Evolutionary conservation across 805 yeast species (phyloP), one percentile per base, ranked within the genome.

Genomic region (Saturnispora hagleri): DNA sequence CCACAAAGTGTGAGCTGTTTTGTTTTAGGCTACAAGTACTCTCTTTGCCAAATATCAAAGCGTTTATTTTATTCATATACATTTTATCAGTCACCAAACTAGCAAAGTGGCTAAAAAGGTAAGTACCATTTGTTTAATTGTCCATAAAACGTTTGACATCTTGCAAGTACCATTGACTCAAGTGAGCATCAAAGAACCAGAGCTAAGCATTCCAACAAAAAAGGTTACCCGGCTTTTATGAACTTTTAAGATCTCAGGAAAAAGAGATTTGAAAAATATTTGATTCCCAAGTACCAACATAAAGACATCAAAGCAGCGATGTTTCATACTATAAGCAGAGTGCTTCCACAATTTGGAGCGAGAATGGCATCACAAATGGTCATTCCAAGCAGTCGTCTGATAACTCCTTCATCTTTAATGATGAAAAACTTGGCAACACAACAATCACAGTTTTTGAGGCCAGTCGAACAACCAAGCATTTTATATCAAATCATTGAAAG

Each of bases 281-380:
- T 4, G 22, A 38, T 18, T n/a, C 15, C 4, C 13, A 20, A 9
- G 12, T 18, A 18, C 24, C 22, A 17, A 18, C 18, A 17, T 9
- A 10, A 10, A 38, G 42, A 18, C 42, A 38, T 38, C 13, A 8
- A 38, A 38, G 24, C 9, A 28, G 41, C 4, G 6, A 50, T 50
- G 55, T 52, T 50, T 46, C 42, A 36, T 10, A 31, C 43, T 35
- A 47, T 46, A 18, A 31, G 18, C 42, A 51, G 50, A 26, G 9
- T 52, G 10, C 42, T 51, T 15, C 50, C 57, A 12, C 17, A 43
- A 9, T 17, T 51, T 40, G 46, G 55, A 28, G 20, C 31, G 33
- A 43, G 60, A 50, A 51, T 51, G 18, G 57, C 57, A 13, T 55
- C 56, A 1, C 54, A 51, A 15, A 43, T 49, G 49, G 7, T 27